Base-by-base conservation (phyloP, 1,139 yeast species). In the Blastobotrys illinoisensis region DNA sequence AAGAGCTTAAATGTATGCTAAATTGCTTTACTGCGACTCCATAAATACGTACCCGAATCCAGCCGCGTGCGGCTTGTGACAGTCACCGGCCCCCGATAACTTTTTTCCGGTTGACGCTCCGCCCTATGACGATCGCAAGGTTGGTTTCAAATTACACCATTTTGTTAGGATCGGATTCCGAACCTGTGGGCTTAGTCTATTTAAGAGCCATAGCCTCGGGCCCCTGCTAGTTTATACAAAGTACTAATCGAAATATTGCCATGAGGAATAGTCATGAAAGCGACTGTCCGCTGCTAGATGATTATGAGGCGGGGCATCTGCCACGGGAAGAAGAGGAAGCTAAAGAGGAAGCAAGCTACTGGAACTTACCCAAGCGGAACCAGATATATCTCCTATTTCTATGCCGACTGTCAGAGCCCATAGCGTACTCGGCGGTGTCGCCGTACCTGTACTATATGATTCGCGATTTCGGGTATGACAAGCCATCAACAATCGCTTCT, bases 401-500 rank as follows among this genome's bases (percentile, higher is more conserved):
- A n/a, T 60, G 66, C 44, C 58, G 87, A 52, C 70, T 82, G 51
- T 72, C 81, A 9, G 87, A 82, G 64, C 86, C 87, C 0, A 71
- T 82, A 47, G 80, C 86, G 0, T 82, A 81, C 67, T 77, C 85
- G 1, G 81, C 86, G 2, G 66, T 81, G 44, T 79, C 82, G 62
- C 86, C 87, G 2, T 83, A 82, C 65, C 76, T 82, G 32, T 83
- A 80, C 66, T 82, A 79, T 64, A 80, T 82, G 84, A 79, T 83
- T 36, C 66, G 79, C 56, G 83, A 80, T 61, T 82, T 82, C 62
- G 76, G 79, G 5, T 72, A 81, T 26, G 78, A 81, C 1, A 74
- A 76, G 32, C 76, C 76, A 19, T 79, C 81, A 55, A 75, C 77
- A 2, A 79, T 80, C 48, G 78, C 82, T 18, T 73, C 83, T 2